These are phyloP conservation scores for Xylaria sp. DNA, from an alignment of 2,329 filamentous ascomycete species.

Conservation along the genomic window DNA sequence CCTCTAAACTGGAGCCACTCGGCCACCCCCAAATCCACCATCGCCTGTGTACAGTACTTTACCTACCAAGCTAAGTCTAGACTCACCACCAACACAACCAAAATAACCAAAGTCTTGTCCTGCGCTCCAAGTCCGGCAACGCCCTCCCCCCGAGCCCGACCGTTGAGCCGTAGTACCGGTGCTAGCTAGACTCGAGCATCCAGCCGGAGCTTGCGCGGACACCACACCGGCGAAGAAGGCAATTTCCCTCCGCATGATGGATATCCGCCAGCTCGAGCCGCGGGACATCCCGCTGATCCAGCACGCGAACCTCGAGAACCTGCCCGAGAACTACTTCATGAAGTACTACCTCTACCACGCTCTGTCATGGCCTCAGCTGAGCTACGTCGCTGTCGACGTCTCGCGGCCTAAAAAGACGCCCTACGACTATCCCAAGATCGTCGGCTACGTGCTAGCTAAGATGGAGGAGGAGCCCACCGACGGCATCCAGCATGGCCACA, in stretches of 20 bases:
- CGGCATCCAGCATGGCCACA: slow-evolving; percentile 91
- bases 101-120: too few species aligned
- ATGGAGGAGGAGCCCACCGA: slow-evolving; percentile 98
- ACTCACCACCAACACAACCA: too few species aligned
- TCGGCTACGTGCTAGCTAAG: slow-evolving; percentile 98
- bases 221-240: too few species aligned
- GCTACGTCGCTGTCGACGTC: slow-evolving; percentile 93
- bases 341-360: slow-evolving; percentile 99
- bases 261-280: slow-evolving; percentile 84
- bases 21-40: too few species aligned
- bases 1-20: neutral
- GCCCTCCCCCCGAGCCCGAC: too few species aligned
- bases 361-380: slow-evolving; percentile 95
- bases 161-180: too few species aligned
- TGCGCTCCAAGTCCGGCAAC: too few species aligned
- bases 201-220: too few species aligned
- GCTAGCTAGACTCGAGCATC: too few species aligned
- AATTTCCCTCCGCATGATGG: slow-evolving; percentile 69
- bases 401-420: slow-evolving; percentile 77
- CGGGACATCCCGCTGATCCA: slow-evolving; percentile 91
- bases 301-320: slow-evolving; percentile 97
- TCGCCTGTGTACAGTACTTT: too few species aligned
- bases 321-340: slow-evolving; percentile 99
- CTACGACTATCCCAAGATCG: slow-evolving; percentile 94
- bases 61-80: too few species aligned